Percentiles rank a stretch among this genome's conserved stretches.
Conservation (phyloP, 495 filamentous ascomycete genomes). For the Rostrohypoxylon terebratum region DNA sequence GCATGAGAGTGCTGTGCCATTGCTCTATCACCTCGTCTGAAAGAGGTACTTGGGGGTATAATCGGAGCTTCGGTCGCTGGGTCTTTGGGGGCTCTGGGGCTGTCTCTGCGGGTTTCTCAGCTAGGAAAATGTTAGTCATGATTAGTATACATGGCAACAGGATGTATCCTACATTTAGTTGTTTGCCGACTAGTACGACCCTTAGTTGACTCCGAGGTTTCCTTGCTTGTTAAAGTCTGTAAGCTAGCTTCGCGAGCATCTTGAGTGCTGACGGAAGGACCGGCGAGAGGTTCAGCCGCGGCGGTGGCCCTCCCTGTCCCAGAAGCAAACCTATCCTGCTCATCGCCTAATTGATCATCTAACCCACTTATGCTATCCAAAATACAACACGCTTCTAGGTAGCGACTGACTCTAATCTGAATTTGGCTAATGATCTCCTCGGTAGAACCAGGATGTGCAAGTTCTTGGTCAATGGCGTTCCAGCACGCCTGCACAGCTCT, state of each 20-base stretch:
- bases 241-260: not conserved
- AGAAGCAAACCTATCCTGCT: slow-evolving; percentile 42
- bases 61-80: slow-evolving; percentile 55
- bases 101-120: slow-evolving; percentile 4
- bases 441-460: slow-evolving; percentile 49
- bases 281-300: slow-evolving; percentile 19
- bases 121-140: slow-evolving; percentile 26
- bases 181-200: slow-evolving; percentile 36
- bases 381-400: slow-evolving; percentile 64
- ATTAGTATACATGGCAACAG: slow-evolving; percentile 26
- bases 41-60: slow-evolving; percentile 65
- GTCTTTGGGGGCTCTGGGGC: slow-evolving; percentile 30
- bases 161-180: slow-evolving; percentile 12
- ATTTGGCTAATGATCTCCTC: slow-evolving; percentile 58
- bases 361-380: slow-evolving; percentile 61
- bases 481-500: slow-evolving; percentile 84
- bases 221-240: slow-evolving; percentile 11
- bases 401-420: slow-evolving; percentile 57
- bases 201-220: not conserved
- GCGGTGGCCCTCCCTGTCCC: slow-evolving; percentile 4
- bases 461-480: slow-evolving; percentile 78
- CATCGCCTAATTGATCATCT: slow-evolving; percentile 59
- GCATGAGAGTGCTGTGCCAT: slow-evolving; percentile 78
- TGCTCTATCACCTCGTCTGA: slow-evolving; percentile 72
- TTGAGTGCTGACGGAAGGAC: slow-evolving; percentile 23